These are phyloP conservation scores for Anaeromyces robustus DNA, from an alignment of 192 early-diverging fungal genomes.

Conservation along the genomic window DNA sequence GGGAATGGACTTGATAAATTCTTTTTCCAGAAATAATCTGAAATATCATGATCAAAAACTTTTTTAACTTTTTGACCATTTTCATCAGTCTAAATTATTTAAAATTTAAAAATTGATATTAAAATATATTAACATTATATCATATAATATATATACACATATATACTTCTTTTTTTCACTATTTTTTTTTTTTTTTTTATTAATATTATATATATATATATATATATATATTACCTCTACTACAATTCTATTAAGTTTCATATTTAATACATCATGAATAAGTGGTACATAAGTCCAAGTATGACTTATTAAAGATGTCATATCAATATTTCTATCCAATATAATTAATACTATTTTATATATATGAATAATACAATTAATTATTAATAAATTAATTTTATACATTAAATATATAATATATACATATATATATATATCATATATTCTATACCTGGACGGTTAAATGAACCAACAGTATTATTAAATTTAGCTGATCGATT, in stretches of 20 bases:
- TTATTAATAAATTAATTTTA: too few species aligned
- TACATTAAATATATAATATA: too few species aligned
- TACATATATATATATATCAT: too few species aligned
- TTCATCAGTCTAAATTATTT: slow-evolving; percentile 38
- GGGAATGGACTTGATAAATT: slow-evolving; percentile 90
- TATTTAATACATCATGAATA: slow-evolving; percentile 86
- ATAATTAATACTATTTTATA: slow-evolving; percentile 72
- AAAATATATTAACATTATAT: too few species aligned
- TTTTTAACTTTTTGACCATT: slow-evolving; percentile 42
- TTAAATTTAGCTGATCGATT: slow-evolving; percentile 4
- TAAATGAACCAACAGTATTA: background rate
- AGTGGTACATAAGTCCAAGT: slow-evolving; percentile 97
- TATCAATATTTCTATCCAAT: slow-evolving; percentile 81
- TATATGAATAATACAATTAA: too few species aligned
- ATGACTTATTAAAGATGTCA: slow-evolving; percentile 81
- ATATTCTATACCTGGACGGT: slow-evolving; percentile 52
- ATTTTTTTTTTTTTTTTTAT: too few species aligned
- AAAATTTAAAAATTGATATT: too few species aligned
- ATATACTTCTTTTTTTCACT: too few species aligned
- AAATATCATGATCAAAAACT: slow-evolving; percentile 71
- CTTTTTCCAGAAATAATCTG: slow-evolving; percentile 88
- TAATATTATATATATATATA: slow-evolving; percentile 9
- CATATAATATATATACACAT: too few species aligned
- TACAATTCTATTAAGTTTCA: slow-evolving; percentile 76
- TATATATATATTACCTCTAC: slow-evolving; percentile 29